Evolutionary conservation across 2,329 filamentous ascomycete genomes (phyloP).

Genomic region (Rhinocladiella similis): DNA sequence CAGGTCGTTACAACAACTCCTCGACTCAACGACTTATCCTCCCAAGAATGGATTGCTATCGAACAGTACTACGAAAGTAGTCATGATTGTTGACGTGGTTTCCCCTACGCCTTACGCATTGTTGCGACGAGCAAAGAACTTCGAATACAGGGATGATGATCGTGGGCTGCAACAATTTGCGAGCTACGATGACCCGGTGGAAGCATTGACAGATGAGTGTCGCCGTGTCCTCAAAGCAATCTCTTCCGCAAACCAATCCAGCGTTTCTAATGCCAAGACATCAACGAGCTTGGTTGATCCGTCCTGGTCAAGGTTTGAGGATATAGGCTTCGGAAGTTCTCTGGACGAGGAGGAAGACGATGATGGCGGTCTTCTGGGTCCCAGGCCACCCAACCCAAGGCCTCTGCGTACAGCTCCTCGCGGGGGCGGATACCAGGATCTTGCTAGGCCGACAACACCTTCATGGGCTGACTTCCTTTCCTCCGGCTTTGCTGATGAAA

Average conservation of each 20-base stretch:
- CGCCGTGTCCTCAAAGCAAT: constrained; percentile 86
- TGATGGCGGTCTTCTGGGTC: constrained; percentile 52
- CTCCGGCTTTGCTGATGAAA: constrained; percentile 81
- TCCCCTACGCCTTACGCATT: constrained; percentile 93
- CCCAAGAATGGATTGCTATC: constrained; percentile 75
- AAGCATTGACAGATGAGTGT: constrained; percentile 90
- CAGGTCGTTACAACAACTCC: constrained; percentile 83
- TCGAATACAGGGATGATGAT: constrained; percentile 91
- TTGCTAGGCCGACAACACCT: constrained; percentile 85
- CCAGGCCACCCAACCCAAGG: constrained; percentile 30
- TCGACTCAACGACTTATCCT: constrained; percentile 92
- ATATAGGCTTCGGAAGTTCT: constrained; percentile 81
- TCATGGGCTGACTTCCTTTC: constrained; percentile 98
- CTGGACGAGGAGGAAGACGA: constrained; percentile 72
- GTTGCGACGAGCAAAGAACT: constrained; percentile 86
- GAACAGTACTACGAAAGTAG: constrained; percentile 79
- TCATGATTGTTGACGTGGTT: constrained; percentile 95
- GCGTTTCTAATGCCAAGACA: constrained; percentile 67
- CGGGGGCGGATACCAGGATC: constrained; percentile 45
- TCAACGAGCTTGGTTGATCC: constrained; percentile 77
- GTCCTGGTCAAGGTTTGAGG: constrained; percentile 95
- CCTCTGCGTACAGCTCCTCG: constrained; percentile 11
- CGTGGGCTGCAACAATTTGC: constrained; percentile 80
- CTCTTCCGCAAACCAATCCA: constrained; percentile 83
- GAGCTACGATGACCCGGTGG: constrained; percentile 83